phyloP scores from a whole-genome alignment of 2,329 filamentous ascomycete genomes.

The Pseudocercospora crystallina region DNA sequence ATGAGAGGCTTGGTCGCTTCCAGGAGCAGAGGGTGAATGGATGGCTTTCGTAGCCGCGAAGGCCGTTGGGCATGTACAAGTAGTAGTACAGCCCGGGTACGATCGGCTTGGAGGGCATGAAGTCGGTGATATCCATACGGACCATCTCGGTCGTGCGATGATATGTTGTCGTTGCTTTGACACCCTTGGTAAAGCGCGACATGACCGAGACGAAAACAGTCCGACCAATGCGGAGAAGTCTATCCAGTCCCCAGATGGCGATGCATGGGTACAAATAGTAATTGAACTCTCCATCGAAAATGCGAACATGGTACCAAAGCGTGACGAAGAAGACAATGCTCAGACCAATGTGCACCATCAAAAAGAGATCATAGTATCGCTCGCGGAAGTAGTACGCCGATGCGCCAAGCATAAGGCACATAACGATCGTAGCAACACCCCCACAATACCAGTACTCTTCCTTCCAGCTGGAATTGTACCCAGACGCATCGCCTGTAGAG shows the following conservation, averaged over 20 bases:
- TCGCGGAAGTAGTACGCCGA: slow-evolving; percentile 55
- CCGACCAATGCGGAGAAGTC: slow-evolving; percentile 47
- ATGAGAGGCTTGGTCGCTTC: background rate
- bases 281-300: slow-evolving; percentile 53
- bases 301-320: slow-evolving; percentile 56
- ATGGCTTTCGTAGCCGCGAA: slow-evolving; percentile 52
- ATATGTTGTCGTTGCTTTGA: slow-evolving; percentile 44
- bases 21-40: slow-evolving; percentile 49
- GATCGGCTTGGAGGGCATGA: slow-evolving; percentile 35
- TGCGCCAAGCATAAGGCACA: slow-evolving; percentile 49
- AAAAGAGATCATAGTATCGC: slow-evolving; percentile 54
- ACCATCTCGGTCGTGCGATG: slow-evolving; percentile 47
- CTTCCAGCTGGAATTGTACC: slow-evolving; percentile 31
- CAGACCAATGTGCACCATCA: slow-evolving; percentile 53
- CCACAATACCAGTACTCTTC: slow-evolving; percentile 54
- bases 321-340: slow-evolving; percentile 52
- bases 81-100: slow-evolving; percentile 53
- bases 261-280: slow-evolving; percentile 52
- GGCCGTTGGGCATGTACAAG: slow-evolving; percentile 47
- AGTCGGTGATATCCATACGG: slow-evolving; percentile 46
- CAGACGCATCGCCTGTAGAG: slow-evolving; percentile 40
- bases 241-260: slow-evolving; percentile 53
- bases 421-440: slow-evolving; percentile 44
- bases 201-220: slow-evolving; percentile 37
- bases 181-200: slow-evolving; percentile 23